Base-by-base conservation (phyloP, 2,329 filamentous ascomycete genomes). In the Gnomoniopsis smithogilvyi region DNA sequence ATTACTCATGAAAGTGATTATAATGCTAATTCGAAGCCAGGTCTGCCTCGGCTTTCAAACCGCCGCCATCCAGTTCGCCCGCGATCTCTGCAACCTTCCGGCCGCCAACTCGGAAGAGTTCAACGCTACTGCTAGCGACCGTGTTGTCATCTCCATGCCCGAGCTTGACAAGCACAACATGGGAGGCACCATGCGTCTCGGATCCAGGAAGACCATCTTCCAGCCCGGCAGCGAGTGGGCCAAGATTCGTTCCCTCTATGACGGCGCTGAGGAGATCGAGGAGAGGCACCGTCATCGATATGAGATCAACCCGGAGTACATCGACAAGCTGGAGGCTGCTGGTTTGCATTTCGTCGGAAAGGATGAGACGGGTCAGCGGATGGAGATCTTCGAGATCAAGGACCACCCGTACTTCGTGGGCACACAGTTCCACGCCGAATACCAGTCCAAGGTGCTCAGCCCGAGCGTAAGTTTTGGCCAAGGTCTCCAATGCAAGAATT, bases 91-190 rank as follows among this genome's bases (percentile, higher is more conserved):
- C 74, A 84, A 83, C 30, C 80, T 92, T 63, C 67, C 76, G 36
- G 70, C 76, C 11, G 84, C 83, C 30, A 79, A 76, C 3, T 83
- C 79, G 10, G 83, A 85, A 65, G 84, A 87, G 68, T 78, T 86
- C 34, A 66, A 78, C 49, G 71, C 80, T 24, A 69, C 77, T 3
- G 82, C 86, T n/a, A 77, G 85, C 51, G 80, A 92, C 69, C 85
- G 84, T 26, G 84, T 91, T 30, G 86, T 99, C 65, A 84, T 98
- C 66, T 94, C 90, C 76, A 99, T 98, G 95, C 94, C 94, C 2
- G 94, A 97, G 67, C 73, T 69, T 6, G 73, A 71, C 62, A 77
- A 76, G 55, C 47, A 61, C 2, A 61, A 88, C 63, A 81, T 92
- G 72, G 90, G 90, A 62, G 90, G 87, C 34, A 92, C 88, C 2